A percentile compares a stretch with the other conserved stretches of the same genome.
Conservation (phyloP, 352 stramenopile genomes). For the Elongisporangium prolatum region DNA sequence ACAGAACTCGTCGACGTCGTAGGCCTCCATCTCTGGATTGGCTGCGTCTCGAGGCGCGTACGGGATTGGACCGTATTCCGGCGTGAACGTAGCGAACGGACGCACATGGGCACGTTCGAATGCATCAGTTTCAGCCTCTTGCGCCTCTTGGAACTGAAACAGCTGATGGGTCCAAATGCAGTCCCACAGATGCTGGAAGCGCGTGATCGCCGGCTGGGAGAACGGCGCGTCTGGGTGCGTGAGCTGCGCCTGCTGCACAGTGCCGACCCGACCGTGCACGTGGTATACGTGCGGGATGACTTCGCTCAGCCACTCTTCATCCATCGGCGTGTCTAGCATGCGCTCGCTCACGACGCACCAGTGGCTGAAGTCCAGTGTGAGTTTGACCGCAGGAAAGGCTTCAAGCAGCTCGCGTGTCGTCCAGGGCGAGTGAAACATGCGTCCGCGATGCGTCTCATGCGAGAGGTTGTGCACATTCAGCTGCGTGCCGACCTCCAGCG, state of each 20-base stretch:
- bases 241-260: constrained; percentile 48
- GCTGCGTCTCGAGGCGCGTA: constrained; percentile 39
- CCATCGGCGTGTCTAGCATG: constrained; percentile 37
- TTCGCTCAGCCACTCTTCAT: constrained; percentile 40
- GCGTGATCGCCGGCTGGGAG: constrained; percentile 23
- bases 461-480: constrained; percentile 28
- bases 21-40: constrained; percentile 25
- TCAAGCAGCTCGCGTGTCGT: constrained; percentile 50
- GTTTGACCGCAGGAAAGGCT: constrained; percentile 51
- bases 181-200: constrained; percentile 55
- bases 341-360: constrained; percentile 60
- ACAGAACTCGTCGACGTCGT: constrained; percentile 49
- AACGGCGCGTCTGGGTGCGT: constrained; percentile 25
- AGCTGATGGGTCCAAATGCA: constrained; percentile 38
- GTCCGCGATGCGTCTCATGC: constrained; percentile 64
- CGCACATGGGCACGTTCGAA: neutral
- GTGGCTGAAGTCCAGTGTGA: constrained; percentile 69
- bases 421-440: constrained; percentile 73
- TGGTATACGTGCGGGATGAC: constrained; percentile 57
- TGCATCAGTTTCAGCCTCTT: constrained; percentile 4
- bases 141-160: constrained; percentile 5
- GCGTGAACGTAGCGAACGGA: constrained; percentile 51
- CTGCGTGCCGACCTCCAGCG: constrained; percentile 36
- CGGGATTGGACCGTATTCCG: constrained; percentile 65
- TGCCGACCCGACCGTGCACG: constrained; percentile 56